phyloP scores from a whole-genome alignment of 345 rosid species.

The Bretschneidera sinensis region DNA sequence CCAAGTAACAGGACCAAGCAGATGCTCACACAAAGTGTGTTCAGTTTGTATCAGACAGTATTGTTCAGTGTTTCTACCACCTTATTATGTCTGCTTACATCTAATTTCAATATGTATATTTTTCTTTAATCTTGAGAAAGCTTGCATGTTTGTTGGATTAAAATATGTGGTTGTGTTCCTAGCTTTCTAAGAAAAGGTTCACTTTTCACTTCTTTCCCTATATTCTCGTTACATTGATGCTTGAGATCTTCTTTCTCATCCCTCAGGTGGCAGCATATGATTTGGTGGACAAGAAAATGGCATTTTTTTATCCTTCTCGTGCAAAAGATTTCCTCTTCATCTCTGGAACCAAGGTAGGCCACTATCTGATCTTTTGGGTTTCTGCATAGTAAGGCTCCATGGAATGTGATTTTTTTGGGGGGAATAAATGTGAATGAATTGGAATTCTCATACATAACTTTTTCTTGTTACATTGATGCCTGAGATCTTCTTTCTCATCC shows the following conservation, averaged over 20 bases:
- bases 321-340: slow-evolving; percentile 90
- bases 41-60: not conserved
- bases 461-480: too few species aligned
- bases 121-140: not conserved
- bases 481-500: too few species aligned
- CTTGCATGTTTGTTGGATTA: not conserved
- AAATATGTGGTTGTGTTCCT: too few species aligned
- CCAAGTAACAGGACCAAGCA: not conserved
- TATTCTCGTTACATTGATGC: not conserved
- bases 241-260: not conserved
- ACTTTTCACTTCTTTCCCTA: too few species aligned
- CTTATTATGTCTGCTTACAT: too few species aligned
- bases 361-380: not conserved
- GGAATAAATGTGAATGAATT: too few species aligned
- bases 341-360: slow-evolving; percentile 88
- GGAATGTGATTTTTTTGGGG: not conserved
- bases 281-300: slow-evolving; percentile 77
- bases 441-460: too few species aligned
- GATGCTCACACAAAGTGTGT: not conserved
- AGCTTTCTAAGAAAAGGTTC: not conserved
- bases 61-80: not conserved
- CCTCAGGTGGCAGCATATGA: slow-evolving; percentile 94
- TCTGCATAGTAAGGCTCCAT: not conserved
- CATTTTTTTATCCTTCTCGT: slow-evolving; percentile 87
- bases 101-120: not conserved